Conservation (phyloP, 2,329 filamentous ascomycete genomes). For the Paecilomyces variotii region DNA sequence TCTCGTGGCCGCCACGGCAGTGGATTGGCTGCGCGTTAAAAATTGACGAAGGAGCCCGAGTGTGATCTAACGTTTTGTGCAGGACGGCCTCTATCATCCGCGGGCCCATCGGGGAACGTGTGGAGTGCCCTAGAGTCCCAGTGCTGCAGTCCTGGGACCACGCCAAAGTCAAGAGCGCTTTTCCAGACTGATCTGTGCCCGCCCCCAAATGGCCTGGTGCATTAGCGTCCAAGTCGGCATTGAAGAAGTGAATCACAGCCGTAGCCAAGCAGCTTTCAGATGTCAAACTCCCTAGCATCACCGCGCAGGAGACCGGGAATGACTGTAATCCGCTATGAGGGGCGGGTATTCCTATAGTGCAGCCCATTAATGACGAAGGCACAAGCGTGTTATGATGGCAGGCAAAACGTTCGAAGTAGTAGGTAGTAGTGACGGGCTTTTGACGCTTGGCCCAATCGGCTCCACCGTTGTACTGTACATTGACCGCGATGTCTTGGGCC, state of each 20-base stretch:
- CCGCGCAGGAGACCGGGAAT: not conserved
- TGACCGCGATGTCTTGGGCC: not conserved
- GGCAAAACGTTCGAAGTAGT: not conserved
- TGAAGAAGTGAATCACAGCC: not conserved
- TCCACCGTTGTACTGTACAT: not conserved
- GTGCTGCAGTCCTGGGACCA: constrained; percentile 28
- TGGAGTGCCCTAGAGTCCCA: constrained; percentile 24
- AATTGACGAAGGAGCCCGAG: not conserved
- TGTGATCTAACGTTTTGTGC: not conserved
- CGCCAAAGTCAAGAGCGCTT: constrained; percentile 6
- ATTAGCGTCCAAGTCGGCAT: constrained; percentile 21
- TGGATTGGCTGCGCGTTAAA: not conserved
- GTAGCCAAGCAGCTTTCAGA: not conserved
- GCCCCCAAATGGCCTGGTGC: constrained; percentile 24
- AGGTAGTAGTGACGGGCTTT: not conserved
- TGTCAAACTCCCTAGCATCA: not conserved
- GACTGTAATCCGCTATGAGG: not conserved
- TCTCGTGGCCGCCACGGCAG: not conserved
- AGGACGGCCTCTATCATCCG: not conserved
- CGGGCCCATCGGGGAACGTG: not conserved
- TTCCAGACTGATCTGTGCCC: constrained; percentile 9
- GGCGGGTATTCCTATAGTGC: not conserved
- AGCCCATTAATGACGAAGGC: not conserved
- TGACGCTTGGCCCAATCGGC: not conserved
- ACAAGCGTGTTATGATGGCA: not conserved